Base-by-base conservation (phyloP, 1,139 yeast species). In the Saccharomycopsis hybrid region DNA sequence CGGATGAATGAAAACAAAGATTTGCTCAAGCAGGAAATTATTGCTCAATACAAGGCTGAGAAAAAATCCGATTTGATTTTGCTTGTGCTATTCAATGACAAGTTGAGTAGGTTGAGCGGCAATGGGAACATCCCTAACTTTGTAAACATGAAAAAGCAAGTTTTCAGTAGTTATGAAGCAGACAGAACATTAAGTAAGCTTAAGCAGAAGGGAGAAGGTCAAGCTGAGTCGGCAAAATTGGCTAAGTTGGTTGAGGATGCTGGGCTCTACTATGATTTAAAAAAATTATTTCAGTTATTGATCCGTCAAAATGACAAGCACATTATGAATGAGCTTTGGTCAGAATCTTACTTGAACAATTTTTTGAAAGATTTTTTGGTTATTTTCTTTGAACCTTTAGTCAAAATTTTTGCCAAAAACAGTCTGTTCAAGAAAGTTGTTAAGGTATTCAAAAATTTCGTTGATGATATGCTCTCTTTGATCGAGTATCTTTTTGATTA, bases 381-480 rank as follows among this genome's bases (percentile, higher is more conserved):
- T 5, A 45, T 53, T 8, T 53, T 53, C 35, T 53, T 51, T 38
- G 54, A 50, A 33, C 55, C 55, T 1, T 47, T 53, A 33, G 39
- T 53, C 31, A 50, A 30, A 8, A 48, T 51, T 7, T 53, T 51
- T 11, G 18, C 48, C 5, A 50, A 38, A 29, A 53, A 51, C 25
- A 32, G 33, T 5, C 36, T 44, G 11, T 51, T 53, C 43, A 39
- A 43, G 31, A 40, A 28, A 11, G 28, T 46, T 7, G 47, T 53
- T 11, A 48, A 46, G 11, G 50, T 48, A n/a, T 43, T 53, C 38
- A 47, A 48, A 36, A 48, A 28, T 27, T 53, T 53, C 29, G 36
- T 50, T 31, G 42, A 41, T 41, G 55, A 53, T 31, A 32, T 50
- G 44, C 44, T 53, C n/a, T 13, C 39, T 13, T 37, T 53, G 9